These are phyloP conservation scores for Cryptococcus deneoformans DNA, from an alignment of 1,284 basidiomycete species.

Conservation along the genomic window DNA sequence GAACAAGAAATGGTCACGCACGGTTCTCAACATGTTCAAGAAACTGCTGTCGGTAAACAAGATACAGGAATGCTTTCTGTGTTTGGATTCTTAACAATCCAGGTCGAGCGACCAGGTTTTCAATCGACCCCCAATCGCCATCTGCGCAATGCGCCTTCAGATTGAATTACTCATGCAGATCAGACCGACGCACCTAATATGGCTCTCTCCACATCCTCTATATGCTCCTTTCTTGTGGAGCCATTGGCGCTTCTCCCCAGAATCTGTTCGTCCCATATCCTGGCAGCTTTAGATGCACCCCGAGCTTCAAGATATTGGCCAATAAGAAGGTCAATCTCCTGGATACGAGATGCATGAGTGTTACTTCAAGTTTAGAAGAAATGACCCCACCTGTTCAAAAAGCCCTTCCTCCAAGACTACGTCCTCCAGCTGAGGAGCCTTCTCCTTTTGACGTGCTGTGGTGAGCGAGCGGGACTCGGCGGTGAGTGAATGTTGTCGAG, in stretches of 20 bases:
- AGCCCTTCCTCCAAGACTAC: slow-evolving; percentile 9
- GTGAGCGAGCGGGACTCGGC: not conserved
- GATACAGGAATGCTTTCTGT: slow-evolving; percentile 53
- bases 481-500: not conserved
- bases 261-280: slow-evolving; percentile 9
- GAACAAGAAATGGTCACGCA: slow-evolving; percentile 17
- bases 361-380: not conserved
- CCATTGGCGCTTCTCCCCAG: slow-evolving; percentile 30
- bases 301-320: slow-evolving; percentile 51
- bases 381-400: slow-evolving; percentile 10
- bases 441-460: slow-evolving; percentile 10
- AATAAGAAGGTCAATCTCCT: slow-evolving; percentile 49
- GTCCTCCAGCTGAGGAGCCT: slow-evolving; percentile 13
- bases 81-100: slow-evolving; percentile 49
- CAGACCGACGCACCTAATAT: slow-evolving; percentile 37
- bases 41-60: slow-evolving; percentile 48
- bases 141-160: not conserved
- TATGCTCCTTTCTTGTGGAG: slow-evolving; percentile 40
- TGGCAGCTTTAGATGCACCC: slow-evolving; percentile 43
- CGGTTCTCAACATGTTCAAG: slow-evolving; percentile 54
- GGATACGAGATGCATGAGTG: not conserved
- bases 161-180: not conserved
- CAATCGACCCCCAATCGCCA: slow-evolving; percentile 35
- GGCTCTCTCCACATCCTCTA: slow-evolving; percentile 49
- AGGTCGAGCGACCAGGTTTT: slow-evolving; percentile 44